Evolutionary conservation across 768 basidiomycete species (phyloP), one percentile per base, ranked within the genome.

Genomic region (Calocybe gangraenosa): DNA sequence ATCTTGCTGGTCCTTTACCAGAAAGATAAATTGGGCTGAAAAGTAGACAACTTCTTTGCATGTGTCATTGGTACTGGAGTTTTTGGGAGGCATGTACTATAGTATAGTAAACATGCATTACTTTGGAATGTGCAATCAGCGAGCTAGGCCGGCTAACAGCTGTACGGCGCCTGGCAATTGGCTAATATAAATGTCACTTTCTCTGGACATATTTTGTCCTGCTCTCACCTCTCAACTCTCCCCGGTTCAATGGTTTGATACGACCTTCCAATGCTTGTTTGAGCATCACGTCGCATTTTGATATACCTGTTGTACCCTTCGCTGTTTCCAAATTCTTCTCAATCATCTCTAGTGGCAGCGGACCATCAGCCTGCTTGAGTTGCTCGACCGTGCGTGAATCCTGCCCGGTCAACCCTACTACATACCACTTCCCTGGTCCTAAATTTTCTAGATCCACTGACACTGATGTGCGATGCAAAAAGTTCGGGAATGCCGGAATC

Each of bases 401-500:
- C 34, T 3, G 14, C 15, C 34, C 25, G 22, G 21, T 18, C 21
- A 14, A 20, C 9, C 19, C 33, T 3, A 44, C 18, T 13, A 44
- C 18, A 33, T 35, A 44, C 11, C 20, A 35, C 8, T 15, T 37
- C 14, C 43, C 36, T 14, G 14, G 15, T 7, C 14, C 23, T 22
- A 44, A 19, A 13, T 37, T 33, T 6, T n/a, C 34, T 15, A 44
- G n/a, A n/a, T 44, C 43, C 18, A 44, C 36, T 5, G 15, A 21
- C 3, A 44, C 34, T 17, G 43, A 44, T 15, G 30, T 28, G 25
- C 28, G 34, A 20, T 44, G 43, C 23, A 44, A 33, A 22, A 44
- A 19, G 21, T 44, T 44, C 14, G 28, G 7, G n/a, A 36, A 44
- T 21, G 43, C 34, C 2, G 35, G 43, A 19, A 33, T 19, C 31